Conservation (phyloP, 148 eudicot species). For the Polygonum maritimum region DNA sequence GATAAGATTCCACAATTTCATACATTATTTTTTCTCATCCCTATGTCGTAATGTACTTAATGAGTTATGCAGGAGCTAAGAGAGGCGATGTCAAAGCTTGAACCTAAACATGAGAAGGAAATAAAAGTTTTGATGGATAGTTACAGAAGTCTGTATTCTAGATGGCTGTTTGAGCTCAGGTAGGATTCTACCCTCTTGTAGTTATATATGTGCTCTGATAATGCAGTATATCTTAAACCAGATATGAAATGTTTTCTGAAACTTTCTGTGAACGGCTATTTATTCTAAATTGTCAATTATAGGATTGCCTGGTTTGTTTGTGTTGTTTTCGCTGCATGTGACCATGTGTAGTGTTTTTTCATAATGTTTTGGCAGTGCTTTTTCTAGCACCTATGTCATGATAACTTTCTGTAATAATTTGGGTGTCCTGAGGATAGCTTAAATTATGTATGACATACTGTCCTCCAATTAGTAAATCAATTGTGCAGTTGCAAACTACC, state of each 20-base stretch:
- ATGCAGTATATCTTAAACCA: not conserved
- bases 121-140: conserved; percentile 38
- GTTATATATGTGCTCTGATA: not conserved
- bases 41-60: not conserved
- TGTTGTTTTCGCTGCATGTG: not conserved
- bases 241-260: not conserved
- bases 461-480: not conserved
- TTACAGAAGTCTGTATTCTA: conserved; percentile 46
- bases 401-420: not conserved
- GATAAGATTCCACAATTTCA: not conserved
- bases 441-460: not conserved
- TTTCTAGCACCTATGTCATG: not conserved
- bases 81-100: conserved; percentile 46
- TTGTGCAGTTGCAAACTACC: not conserved
- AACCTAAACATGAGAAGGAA: conserved; percentile 80
- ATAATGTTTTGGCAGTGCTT: not conserved
- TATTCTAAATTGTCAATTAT: not conserved
- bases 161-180: conserved; percentile 58
- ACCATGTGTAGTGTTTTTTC: not conserved
- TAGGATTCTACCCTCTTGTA: not conserved
- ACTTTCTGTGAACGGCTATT: not conserved
- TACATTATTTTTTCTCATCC: not conserved
- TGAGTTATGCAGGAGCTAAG: conserved; percentile 57
- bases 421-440: not conserved
- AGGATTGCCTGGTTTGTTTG: not conserved